phyloP scores from a whole-genome alignment of 2,329 filamentous ascomycete species.

The Stromatinia cepivora region DNA sequence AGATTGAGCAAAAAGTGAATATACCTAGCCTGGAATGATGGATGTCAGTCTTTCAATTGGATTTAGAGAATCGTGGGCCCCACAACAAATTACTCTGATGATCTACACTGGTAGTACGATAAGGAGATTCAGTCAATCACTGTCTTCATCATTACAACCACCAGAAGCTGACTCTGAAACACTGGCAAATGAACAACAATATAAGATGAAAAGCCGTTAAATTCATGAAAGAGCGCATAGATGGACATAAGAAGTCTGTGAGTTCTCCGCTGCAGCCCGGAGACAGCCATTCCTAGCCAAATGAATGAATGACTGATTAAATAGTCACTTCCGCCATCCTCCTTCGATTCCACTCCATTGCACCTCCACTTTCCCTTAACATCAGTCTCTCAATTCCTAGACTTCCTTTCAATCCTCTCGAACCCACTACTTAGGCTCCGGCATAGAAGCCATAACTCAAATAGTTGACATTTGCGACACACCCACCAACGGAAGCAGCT shows the following conservation, averaged over 20 bases:
- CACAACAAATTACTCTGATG: not conserved
- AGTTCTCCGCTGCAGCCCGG: not conserved
- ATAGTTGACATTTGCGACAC: not conserved
- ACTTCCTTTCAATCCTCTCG: not conserved
- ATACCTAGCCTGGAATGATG: too few relatives aligned
- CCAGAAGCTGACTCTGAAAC: too few relatives aligned
- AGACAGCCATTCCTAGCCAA: not conserved
- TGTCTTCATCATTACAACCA: not conserved
- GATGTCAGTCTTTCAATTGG: too few relatives aligned
- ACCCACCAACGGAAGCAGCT: not conserved
- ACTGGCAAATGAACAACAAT: not conserved
- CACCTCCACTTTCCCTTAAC: not conserved
- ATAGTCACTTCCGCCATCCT: not conserved
- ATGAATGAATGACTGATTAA: not conserved
- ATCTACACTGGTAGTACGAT: not conserved
- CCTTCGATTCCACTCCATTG: not conserved
- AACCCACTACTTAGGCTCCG: not conserved
- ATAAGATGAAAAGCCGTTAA: not conserved
- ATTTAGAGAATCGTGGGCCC: too few relatives aligned
- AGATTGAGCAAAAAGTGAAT: too few relatives aligned
- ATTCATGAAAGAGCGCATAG: not conserved
- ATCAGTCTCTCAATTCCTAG: not conserved
- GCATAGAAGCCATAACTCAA: constrained; percentile 6
- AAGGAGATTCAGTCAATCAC: not conserved
- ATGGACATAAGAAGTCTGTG: not conserved